A percentile compares a stretch with the other conserved stretches of the same genome.
Conservation (phyloP, 495 filamentous ascomycete genomes). For the Penicillium pancosmium region DNA sequence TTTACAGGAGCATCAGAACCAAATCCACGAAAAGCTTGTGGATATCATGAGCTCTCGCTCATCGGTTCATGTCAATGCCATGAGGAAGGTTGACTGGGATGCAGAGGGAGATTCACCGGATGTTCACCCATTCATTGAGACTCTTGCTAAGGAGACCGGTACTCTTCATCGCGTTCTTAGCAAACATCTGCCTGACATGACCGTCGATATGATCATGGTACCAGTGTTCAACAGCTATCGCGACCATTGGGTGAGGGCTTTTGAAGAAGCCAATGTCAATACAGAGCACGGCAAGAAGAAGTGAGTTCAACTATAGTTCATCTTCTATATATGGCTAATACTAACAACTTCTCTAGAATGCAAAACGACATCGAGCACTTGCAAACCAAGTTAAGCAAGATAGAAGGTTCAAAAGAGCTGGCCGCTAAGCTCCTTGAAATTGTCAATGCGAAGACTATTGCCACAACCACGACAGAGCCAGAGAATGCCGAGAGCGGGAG, state of each 20-base stretch:
- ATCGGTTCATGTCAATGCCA: slow-evolving; percentile 66
- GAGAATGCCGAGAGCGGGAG: slow-evolving; percentile 16
- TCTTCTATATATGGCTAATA: not conserved
- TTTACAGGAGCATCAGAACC: slow-evolving; percentile 90
- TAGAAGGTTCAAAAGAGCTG: slow-evolving; percentile 77
- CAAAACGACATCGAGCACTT: slow-evolving; percentile 79
- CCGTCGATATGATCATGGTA: slow-evolving; percentile 82
- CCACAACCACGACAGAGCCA: slow-evolving; percentile 16
- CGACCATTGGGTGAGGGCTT: slow-evolving; percentile 78
- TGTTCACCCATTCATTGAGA: slow-evolving; percentile 85
- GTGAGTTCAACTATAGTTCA: slow-evolving; percentile 50
- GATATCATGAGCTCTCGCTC: slow-evolving; percentile 92
- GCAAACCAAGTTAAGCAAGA: slow-evolving; percentile 68
- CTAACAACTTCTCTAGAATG: slow-evolving; percentile 60
- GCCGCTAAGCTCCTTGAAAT: slow-evolving; percentile 68
- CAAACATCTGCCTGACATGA: slow-evolving; percentile 79
- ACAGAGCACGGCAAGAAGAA: slow-evolving; percentile 70
- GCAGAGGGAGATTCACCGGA: slow-evolving; percentile 34
- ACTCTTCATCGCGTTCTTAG: slow-evolving; percentile 86
- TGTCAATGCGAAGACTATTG: slow-evolving; percentile 60
- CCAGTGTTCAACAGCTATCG: slow-evolving; percentile 88
- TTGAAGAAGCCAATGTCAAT: slow-evolving; percentile 64
- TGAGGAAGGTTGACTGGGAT: slow-evolving; percentile 81
- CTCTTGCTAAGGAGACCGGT: slow-evolving; percentile 81
- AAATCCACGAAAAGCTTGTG: slow-evolving; percentile 92